Conservation (phyloP, 2,329 filamentous ascomycete genomes). For the Epichloe coenophiala region DNA sequence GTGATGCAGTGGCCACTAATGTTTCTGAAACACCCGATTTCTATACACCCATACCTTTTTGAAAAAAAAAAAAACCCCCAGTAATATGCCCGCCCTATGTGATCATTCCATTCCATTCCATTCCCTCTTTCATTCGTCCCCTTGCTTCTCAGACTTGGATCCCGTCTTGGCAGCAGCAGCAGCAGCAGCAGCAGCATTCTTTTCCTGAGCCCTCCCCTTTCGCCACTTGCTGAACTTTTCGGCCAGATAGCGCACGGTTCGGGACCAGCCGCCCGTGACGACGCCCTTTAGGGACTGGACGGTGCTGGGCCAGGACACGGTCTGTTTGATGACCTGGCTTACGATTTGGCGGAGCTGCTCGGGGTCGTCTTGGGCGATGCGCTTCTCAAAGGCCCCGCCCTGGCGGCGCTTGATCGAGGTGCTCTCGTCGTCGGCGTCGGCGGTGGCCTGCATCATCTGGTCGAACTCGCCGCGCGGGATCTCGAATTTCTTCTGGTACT, state of each 20-base stretch:
- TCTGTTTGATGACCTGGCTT: conserved; percentile 66
- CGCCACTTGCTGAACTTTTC: conserved; percentile 66
- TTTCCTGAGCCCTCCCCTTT: conserved; percentile 23
- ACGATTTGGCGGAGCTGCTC: conserved; percentile 58
- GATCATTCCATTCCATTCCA: background rate
- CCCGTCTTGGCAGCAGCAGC: conserved; percentile 9
- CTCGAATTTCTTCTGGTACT: conserved; percentile 80
- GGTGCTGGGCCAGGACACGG: conserved; percentile 84
- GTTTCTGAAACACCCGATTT: too few species aligned
- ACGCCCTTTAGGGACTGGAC: conserved; percentile 76
- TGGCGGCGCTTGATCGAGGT: conserved; percentile 57
- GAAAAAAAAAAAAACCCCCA: background rate
- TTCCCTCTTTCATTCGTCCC: background rate
- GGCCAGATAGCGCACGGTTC: conserved; percentile 60
- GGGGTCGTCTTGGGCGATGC: conserved; percentile 60
- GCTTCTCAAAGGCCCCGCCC: conserved; percentile 73
- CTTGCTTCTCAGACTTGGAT: background rate
- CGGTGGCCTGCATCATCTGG: conserved; percentile 65
- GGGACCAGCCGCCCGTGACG: conserved; percentile 60
- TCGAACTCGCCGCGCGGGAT: conserved; percentile 72
- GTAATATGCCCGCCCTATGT: background rate
- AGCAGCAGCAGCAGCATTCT: conserved; percentile 11
- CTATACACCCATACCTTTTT: too few species aligned
- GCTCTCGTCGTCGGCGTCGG: conserved; percentile 55
- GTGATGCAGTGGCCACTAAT: too few species aligned